Conservation (phyloP, 192 early-diverging fungal species). For the Kickxella alabastrina region DNA sequence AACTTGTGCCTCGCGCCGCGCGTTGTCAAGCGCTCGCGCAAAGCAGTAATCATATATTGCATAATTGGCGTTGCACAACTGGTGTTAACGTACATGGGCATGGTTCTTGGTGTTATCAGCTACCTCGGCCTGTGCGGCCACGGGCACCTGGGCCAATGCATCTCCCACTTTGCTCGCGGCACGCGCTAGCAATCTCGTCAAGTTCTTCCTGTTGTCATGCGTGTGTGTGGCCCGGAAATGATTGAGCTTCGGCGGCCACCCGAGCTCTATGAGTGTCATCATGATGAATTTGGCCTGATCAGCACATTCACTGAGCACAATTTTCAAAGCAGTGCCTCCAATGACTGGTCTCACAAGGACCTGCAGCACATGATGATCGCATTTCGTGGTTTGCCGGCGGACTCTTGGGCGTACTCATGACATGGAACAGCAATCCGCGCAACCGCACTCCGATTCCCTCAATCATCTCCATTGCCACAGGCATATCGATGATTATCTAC, state of each 20-base stretch:
- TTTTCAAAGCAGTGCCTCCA: conserved; percentile 27
- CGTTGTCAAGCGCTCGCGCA: conserved; percentile 24
- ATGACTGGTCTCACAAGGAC: conserved; percentile 59
- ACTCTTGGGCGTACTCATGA: conserved; percentile 50
- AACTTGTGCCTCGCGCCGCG: conserved; percentile 45
- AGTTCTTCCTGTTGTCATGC: conserved; percentile 46
- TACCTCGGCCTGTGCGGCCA: conserved; percentile 55
- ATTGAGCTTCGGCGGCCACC: conserved; percentile 48
- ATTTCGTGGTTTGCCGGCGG: conserved; percentile 61
- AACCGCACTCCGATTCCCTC: conserved; percentile 56
- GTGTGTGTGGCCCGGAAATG: conserved; percentile 54
- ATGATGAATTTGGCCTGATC: conserved; percentile 55
- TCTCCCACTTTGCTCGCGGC: conserved; percentile 67
- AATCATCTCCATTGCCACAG: conserved; percentile 58
- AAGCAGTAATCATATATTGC: conserved; percentile 40
- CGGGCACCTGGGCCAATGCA: conserved; percentile 61
- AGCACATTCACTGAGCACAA: conserved; percentile 69
- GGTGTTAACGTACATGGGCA: conserved; percentile 57
- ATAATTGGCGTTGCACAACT: conserved; percentile 39
- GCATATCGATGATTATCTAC: conserved; percentile 58
- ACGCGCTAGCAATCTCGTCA: conserved; percentile 54
- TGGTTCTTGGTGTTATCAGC: conserved; percentile 60
- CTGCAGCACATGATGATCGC: conserved; percentile 65
- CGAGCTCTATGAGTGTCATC: conserved; percentile 58
- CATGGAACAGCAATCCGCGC: conserved; percentile 23